Conservation (phyloP, 768 basidiomycete species). For the Serendipita sp. region DNA sequence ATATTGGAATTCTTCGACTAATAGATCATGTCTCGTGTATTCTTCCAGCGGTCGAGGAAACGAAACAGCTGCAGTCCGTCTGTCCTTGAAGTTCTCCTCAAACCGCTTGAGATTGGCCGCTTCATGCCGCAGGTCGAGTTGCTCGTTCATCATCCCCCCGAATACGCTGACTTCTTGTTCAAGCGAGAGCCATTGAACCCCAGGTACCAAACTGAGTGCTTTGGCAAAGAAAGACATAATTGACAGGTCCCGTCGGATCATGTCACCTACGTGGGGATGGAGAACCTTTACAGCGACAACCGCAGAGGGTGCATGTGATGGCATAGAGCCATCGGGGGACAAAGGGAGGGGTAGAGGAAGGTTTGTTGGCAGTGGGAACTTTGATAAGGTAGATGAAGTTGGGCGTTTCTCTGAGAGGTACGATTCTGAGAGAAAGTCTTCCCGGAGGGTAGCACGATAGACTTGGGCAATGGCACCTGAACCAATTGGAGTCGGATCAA, state of each 20-base stretch:
- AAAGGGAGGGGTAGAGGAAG: slow-evolving; percentile 30
- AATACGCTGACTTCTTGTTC: slow-evolving; percentile 92
- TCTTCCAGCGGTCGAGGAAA: slow-evolving; percentile 78
- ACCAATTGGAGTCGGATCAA: slow-evolving; percentile 79
- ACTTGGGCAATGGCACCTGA: slow-evolving; percentile 98
- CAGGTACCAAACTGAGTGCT: slow-evolving; percentile 61
- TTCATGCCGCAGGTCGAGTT: slow-evolving; percentile 81
- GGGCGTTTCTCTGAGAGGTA: slow-evolving; percentile 63
- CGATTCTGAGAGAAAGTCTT: slow-evolving; percentile 69
- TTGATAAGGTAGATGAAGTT: slow-evolving; percentile 17
- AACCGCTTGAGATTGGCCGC: slow-evolving; percentile 75
- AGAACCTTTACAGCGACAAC: slow-evolving; percentile 92
- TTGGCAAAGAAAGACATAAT: slow-evolving; percentile 92
- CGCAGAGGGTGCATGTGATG: slow-evolving; percentile 60
- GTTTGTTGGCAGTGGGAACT: background rate
- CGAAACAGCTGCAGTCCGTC: slow-evolving; percentile 62
- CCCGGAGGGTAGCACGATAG: slow-evolving; percentile 72
- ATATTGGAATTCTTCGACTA: slow-evolving; percentile 88
- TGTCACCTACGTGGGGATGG: slow-evolving; percentile 71
- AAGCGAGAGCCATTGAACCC: slow-evolving; percentile 91
- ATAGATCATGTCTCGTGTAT: slow-evolving; percentile 65
- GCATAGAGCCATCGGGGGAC: slow-evolving; percentile 29
- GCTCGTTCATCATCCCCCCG: slow-evolving; percentile 90
- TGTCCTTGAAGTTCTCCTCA: slow-evolving; percentile 62
- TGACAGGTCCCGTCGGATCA: slow-evolving; percentile 73